Evolutionary conservation across 169 alveolate species (phyloP).

Genomic region (Plasmodium relictum): DNA sequence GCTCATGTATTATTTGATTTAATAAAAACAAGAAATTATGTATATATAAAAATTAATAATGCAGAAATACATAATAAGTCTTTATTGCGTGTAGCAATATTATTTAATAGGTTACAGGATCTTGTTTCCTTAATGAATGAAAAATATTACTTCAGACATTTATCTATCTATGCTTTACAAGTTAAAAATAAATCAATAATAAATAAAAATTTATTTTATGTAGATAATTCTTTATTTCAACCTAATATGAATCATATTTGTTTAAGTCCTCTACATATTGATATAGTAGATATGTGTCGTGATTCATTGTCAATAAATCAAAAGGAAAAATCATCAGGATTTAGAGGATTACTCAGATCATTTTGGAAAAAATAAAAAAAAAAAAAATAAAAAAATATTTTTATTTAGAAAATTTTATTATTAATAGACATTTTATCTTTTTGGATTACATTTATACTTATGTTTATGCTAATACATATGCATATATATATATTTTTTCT

Average conservation of each 20-base stretch:
- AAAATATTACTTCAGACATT: constrained; percentile 47
- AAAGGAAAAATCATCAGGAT: constrained; percentile 28
- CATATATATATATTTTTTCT: not conserved
- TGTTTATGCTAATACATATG: not conserved
- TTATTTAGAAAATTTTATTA: not conserved
- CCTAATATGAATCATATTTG: constrained; percentile 34
- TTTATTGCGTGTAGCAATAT: constrained; percentile 77
- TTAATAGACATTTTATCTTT: not conserved
- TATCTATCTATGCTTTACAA: constrained; percentile 61
- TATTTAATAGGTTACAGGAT: constrained; percentile 78
- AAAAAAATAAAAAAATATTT: not conserved
- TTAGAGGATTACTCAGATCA: constrained; percentile 36
- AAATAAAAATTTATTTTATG: constrained; percentile 13
- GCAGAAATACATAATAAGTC: constrained; percentile 53
- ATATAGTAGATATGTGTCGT: constrained; percentile 37
- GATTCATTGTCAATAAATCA: constrained; percentile 18
- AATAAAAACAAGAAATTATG: constrained; percentile 80
- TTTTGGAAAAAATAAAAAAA: constrained; percentile 25
- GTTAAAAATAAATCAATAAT: constrained; percentile 35
- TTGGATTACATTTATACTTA: not conserved
- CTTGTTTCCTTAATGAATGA: constrained; percentile 37
- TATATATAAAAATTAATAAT: constrained; percentile 42
- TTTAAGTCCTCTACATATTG: constrained; percentile 31
- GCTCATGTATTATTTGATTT: constrained; percentile 83
- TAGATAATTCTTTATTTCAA: constrained; percentile 42